Conservation (phyloP, 306 rosid genomes). For the Inga leiocalycina region DNA sequence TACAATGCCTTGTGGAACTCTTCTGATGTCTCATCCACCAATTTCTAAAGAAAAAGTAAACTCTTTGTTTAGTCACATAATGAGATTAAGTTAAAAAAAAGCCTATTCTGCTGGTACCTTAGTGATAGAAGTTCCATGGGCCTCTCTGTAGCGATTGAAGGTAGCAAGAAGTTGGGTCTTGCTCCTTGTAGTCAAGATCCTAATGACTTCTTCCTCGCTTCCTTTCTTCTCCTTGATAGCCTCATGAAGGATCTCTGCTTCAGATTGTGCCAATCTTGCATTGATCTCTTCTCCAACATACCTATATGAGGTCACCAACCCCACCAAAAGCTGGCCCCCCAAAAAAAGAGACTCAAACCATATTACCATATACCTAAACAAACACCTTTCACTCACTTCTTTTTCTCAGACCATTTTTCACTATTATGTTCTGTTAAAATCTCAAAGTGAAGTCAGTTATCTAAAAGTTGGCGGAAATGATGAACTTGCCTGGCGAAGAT, state of each 20-base stretch:
- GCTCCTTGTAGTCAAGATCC: conserved; percentile 79
- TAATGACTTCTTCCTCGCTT: conserved; percentile 61
- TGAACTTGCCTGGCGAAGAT: conserved; percentile 66
- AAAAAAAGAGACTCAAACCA: conserved; percentile 13
- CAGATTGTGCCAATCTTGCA: conserved; percentile 53
- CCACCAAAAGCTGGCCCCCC: conserved; percentile 62
- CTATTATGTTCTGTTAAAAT: not conserved
- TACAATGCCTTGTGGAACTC: conserved; percentile 55
- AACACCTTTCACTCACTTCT: conserved; percentile 6
- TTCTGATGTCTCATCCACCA: conserved; percentile 49
- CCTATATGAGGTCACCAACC: conserved; percentile 60
- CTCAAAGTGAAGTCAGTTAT: not conserved
- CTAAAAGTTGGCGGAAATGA: not conserved
- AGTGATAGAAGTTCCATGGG: conserved; percentile 62
- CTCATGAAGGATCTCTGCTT: conserved; percentile 68
- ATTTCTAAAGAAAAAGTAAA: conserved; percentile 35
- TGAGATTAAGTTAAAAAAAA: no score
- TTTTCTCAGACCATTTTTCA: not conserved
- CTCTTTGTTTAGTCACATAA: not conserved
- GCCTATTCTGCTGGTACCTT: conserved; percentile 46
- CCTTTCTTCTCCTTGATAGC: conserved; percentile 60
- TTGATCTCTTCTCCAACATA: conserved; percentile 56
- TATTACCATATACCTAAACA: not conserved
- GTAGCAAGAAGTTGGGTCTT: conserved; percentile 72
- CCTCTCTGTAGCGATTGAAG: conserved; percentile 77